Evolutionary conservation across 306 rosid genomes (phyloP).

Genomic region (Rosa rugosa): DNA sequence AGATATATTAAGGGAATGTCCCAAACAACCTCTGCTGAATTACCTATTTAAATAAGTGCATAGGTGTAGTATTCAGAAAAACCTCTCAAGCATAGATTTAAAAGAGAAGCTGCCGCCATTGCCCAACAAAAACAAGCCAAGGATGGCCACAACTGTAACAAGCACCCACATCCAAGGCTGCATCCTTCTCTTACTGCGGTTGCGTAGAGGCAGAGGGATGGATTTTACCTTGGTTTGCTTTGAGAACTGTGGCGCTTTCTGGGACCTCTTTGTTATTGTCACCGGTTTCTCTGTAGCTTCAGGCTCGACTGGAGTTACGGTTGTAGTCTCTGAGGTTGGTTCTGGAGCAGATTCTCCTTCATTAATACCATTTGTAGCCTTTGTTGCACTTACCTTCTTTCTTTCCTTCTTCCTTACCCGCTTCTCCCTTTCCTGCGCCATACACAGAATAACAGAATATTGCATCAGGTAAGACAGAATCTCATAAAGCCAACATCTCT

Average conservation of each 20-base stretch:
- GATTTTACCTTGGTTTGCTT: slow-evolving; percentile 60
- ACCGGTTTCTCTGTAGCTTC: slow-evolving; percentile 44
- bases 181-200: slow-evolving; percentile 67
- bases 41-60: slow-evolving; percentile 31
- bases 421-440: slow-evolving; percentile 72
- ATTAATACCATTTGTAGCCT: slow-evolving; percentile 28
- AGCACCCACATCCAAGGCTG: slow-evolving; percentile 81
- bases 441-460: not conserved
- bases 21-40: slow-evolving; percentile 33
- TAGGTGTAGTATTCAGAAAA: slow-evolving; percentile 44
- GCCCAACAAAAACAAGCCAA: slow-evolving; percentile 53
- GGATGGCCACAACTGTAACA: slow-evolving; percentile 30
- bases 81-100: slow-evolving; percentile 36
- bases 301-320: slow-evolving; percentile 31
- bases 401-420: slow-evolving; percentile 68
- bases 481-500: not conserved
- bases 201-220: slow-evolving; percentile 66
- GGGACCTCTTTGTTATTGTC: slow-evolving; percentile 44
- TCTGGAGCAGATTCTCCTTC: slow-evolving; percentile 47
- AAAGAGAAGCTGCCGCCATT: slow-evolving; percentile 35
- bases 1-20: slow-evolving; percentile 36
- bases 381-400: slow-evolving; percentile 45
- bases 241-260: slow-evolving; percentile 47
- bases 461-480: not conserved
- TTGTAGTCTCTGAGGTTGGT: slow-evolving; percentile 36